phyloP scores from a whole-genome alignment of 768 basidiomycete genomes.

The Mycena pura region DNA sequence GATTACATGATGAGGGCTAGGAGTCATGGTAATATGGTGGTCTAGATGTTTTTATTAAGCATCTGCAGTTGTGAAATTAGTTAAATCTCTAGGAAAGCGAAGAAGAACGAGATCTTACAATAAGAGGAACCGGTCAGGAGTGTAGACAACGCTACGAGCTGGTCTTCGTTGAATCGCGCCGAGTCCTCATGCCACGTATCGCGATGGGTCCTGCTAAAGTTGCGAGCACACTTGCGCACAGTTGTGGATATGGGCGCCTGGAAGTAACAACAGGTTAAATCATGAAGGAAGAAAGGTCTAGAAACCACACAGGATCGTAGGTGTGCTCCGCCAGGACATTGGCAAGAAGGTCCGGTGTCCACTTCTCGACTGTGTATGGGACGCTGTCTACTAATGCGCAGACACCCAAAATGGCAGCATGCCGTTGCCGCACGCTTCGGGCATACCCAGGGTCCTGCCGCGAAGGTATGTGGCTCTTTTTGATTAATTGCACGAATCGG shows the following conservation, averaged over 20 bases:
- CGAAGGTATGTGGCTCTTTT: slow-evolving; percentile 67
- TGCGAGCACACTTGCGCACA: slow-evolving; percentile 79
- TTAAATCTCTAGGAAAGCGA: too few relatives aligned
- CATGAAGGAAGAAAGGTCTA: slow-evolving; percentile 6
- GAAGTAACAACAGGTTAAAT: slow-evolving; percentile 11
- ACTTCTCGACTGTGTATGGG: slow-evolving; percentile 94
- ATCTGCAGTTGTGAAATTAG: slow-evolving; percentile 1
- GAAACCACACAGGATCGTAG: slow-evolving; percentile 75
- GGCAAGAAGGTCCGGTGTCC: slow-evolving; percentile 88
- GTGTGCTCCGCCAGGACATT: slow-evolving; percentile 82
- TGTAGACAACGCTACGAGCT: slow-evolving; percentile 82
- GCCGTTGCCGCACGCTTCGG: slow-evolving; percentile 75
- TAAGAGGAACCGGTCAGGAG: slow-evolving; percentile 86
- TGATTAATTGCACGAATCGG: slow-evolving; percentile 79
- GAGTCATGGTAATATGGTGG: too few relatives aligned
- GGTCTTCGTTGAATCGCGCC: slow-evolving; percentile 85
- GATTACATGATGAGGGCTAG: not conserved
- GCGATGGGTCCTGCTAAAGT: slow-evolving; percentile 83
- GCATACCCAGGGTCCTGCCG: slow-evolving; percentile 73
- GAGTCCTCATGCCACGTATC: slow-evolving; percentile 93
- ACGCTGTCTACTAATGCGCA: slow-evolving; percentile 93
- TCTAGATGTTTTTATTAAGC: slow-evolving; percentile 21
- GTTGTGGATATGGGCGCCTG: slow-evolving; percentile 86
- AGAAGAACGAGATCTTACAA: slow-evolving; percentile 54
- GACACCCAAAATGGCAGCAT: slow-evolving; percentile 93